These are phyloP conservation scores for Talaromyces sp. DNA, from an alignment of 2,329 filamentous ascomycete species.

Conservation along the genomic window DNA sequence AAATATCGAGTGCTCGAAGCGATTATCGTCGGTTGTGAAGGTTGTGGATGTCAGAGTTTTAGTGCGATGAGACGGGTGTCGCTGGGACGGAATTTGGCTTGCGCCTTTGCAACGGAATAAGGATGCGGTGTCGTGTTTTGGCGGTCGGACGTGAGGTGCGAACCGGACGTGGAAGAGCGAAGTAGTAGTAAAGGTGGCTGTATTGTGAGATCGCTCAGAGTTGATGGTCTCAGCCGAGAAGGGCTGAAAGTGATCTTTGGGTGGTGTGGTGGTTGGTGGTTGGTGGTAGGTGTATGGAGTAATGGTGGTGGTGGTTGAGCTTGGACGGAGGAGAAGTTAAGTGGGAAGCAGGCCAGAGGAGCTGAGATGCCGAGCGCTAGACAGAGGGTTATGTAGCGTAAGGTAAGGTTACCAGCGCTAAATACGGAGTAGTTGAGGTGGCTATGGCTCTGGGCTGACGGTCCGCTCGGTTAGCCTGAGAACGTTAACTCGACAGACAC, in stretches of 20 bases:
- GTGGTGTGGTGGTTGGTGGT: background rate
- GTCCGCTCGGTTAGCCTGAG: constrained; percentile 17
- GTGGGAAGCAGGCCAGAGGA: constrained; percentile 12
- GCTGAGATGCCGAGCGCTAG: constrained; percentile 9
- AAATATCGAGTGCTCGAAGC: background rate
- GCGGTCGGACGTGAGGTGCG: background rate
- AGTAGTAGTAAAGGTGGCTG: background rate
- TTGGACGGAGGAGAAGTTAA: constrained; percentile 12
- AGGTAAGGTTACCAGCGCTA: background rate
- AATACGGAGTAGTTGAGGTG: constrained; percentile 10
- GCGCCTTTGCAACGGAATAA: constrained; percentile 6
- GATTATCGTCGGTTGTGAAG: background rate
- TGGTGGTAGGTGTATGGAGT: background rate
- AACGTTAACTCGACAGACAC: constrained; percentile 3
- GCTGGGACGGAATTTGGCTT: constrained; percentile 2
- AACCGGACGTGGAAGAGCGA: background rate
- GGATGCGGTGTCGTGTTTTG: background rate
- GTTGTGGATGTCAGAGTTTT: background rate
- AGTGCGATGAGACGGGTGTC: background rate
- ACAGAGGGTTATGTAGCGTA: background rate
- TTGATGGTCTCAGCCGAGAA: background rate
- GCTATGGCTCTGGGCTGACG: constrained; percentile 17
- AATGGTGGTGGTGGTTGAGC: constrained; percentile 7
- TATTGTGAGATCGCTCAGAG: background rate
- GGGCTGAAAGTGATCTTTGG: constrained; percentile 8